These are phyloP conservation scores for Aspergillus ruber DNA, from an alignment of 2,329 filamentous ascomycete species.

Conservation along the genomic window DNA sequence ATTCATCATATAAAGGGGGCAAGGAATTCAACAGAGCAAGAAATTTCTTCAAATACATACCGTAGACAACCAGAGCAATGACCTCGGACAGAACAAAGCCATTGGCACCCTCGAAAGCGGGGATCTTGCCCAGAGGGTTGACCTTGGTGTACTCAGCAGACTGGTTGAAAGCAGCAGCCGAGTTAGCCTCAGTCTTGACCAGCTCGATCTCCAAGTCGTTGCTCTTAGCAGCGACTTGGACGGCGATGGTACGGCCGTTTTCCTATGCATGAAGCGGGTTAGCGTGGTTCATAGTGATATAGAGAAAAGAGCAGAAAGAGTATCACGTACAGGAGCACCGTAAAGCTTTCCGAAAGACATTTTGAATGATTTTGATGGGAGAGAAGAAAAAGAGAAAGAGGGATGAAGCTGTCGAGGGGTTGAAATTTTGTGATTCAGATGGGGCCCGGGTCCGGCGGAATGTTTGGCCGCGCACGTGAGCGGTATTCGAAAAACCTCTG, in stretches of 20 bases:
- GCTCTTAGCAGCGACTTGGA: constrained; percentile 92
- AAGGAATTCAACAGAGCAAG: constrained; percentile 7
- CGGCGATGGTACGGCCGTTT: constrained; percentile 83
- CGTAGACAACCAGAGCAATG: constrained; percentile 95
- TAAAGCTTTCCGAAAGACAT: constrained; percentile 99
- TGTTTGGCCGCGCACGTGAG: constrained; percentile 20
- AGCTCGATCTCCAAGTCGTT: constrained; percentile 90
- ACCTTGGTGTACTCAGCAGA: constrained; percentile 73
- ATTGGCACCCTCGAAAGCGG: constrained; percentile 86
- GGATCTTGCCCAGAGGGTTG: constrained; percentile 85
- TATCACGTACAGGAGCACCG: constrained; percentile 64
- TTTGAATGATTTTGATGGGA: constrained; percentile 40
- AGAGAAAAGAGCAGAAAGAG: background rate
- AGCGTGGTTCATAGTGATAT: constrained; percentile 6
- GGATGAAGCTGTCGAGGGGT: constrained; percentile 13
- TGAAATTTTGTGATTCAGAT: constrained; percentile 24
- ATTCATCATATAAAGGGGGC: constrained; percentile 58
- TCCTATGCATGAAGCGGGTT: constrained; percentile 49
- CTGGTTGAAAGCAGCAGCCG: constrained; percentile 56
- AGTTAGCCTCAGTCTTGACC: constrained; percentile 52
- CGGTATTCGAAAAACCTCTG: constrained; percentile 19
- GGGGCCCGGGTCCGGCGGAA: constrained; percentile 18
- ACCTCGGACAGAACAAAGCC: constrained; percentile 82
- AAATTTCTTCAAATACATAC: constrained; percentile 55
- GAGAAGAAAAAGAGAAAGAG: constrained; percentile 11